Evolutionary conservation across 2,329 filamentous ascomycete genomes (phyloP), one percentile per base, ranked within the genome.

Genomic region (Trichoderma citrinoviride): DNA sequence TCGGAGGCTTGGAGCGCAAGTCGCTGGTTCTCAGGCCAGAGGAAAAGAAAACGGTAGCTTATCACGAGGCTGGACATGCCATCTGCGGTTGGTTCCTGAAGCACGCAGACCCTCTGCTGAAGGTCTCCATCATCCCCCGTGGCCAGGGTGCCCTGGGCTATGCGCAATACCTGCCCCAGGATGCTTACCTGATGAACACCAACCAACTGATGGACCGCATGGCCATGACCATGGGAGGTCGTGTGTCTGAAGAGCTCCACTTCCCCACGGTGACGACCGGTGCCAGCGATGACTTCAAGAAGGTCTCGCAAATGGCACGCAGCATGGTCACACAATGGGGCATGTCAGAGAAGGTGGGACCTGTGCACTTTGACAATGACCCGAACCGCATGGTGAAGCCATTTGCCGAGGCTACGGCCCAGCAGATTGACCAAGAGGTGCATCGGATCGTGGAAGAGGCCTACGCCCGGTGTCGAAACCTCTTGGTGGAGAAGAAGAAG

Each of bases 301-400:
- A 99, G 81, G 95, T 98, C 46, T 97, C 95, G 2, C 87, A 89
- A 64, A 94, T 97, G 90, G 96, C 95, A 3, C 96, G 91, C 19
- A 90, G 91, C 67, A 99, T 99, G 95, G 95, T 99, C 33, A 99
- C 94, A n/a, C 92, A 97, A 77, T 99, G 93, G 89, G 95, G 95
- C 70, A 99, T 99, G 95, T 96, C 91, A 46, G 87, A 91, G 70
- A 96, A 96, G 80, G 89, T 99, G 53, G 94, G 94, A 33, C 93
- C 93, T 69, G 84, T 99, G 68, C 91, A 96, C 82, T 99, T 94
- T 77, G 90, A 95, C 72, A 90, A 91, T 75, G 85, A 92, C 73
- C 85, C 90, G 68, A 90, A 91, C 75, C 88, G 91, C 73, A 80
- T 97, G 66, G 89, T 93, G 75, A 99, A 99, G 82, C 95, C 95